Base-by-base conservation (phyloP, 2,329 filamentous ascomycete genomes). In the Ambrosiella cleistominuta region DNA sequence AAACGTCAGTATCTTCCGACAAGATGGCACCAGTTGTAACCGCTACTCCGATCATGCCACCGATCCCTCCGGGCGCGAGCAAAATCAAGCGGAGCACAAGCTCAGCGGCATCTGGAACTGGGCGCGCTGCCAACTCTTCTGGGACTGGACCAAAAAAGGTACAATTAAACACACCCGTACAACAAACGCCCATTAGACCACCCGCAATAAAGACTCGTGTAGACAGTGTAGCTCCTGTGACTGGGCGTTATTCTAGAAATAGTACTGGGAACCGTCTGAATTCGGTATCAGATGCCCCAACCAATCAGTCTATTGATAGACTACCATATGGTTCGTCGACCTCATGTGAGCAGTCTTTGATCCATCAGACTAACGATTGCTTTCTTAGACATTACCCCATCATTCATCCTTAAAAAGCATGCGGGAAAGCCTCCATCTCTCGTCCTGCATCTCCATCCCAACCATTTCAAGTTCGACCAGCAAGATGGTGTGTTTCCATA, bases 401-500 rank as follows among this genome's bases (percentile, higher is more conserved):
- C 78, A 12, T 87, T 93, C 65, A 88, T 97, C 53, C 75, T 97
- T n/a, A 82, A 80, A 64, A 95, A 90, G 70, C 89, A 85, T 70
- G 75, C 76, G 71, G 66, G 88, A 75, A 76, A 76, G 55, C 80
- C 83, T 7, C 90, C 93, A 0, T 97, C 91, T 3, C 74, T 98
- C 27, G 81, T 91, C 55, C 75, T 98, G 27, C 90, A 96, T 68
- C 74, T 98, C 38, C 83, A 96, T 67, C 77, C 82, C 8, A 88
- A 80, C 3, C 85, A 95, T 70, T 97, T 95, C 67, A 82, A 86
- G 60, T 95, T 98, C 71, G 91, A 97, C 64, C 82, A 89, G 65
- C 91, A 96, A 70, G 89, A 95, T 69, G 87, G 90, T 66, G 91
- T 86, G 67, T 96, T 95, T 65, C 78, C 81, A 4, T 97, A 97